A percentile compares a stretch with the other conserved stretches of the same genome.
These are phyloP conservation scores for Populus davidiana DNA, from an alignment of 345 rosid species.

Conservation along the genomic window DNA sequence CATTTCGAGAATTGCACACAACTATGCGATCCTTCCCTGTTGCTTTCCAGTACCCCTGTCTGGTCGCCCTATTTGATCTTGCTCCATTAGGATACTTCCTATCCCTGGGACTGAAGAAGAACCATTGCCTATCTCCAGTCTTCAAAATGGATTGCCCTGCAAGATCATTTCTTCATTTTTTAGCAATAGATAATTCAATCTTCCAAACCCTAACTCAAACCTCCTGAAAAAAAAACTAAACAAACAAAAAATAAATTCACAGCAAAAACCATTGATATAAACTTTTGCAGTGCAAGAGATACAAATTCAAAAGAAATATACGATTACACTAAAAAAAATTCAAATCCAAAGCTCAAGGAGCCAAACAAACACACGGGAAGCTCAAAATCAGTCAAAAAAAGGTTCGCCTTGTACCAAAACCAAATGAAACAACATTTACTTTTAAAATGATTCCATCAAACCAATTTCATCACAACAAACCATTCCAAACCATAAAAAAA, in stretches of 20 bases:
- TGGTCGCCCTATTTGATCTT: slow-evolving; percentile 81
- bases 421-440: no score
- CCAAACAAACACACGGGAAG: background rate
- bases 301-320: background rate
- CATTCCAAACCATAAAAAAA: background rate
- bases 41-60: slow-evolving; percentile 80
- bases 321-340: background rate
- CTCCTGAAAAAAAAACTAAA: background rate
- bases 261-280: background rate
- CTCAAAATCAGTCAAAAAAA: background rate
- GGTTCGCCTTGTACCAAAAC: background rate
- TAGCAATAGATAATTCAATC: slow-evolving; percentile 4
- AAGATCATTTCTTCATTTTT: background rate
- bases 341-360: background rate
- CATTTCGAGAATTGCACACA: slow-evolving; percentile 47
- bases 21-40: slow-evolving; percentile 78
- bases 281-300: background rate
- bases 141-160: slow-evolving; percentile 60
- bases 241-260: background rate
- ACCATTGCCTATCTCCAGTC: slow-evolving; percentile 91
- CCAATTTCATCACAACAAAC: background rate
- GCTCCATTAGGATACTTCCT: slow-evolving; percentile 86
- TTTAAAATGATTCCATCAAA: background rate
- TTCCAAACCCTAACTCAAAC: background rate
- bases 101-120: slow-evolving; percentile 80